Evolutionary conservation across 2,329 filamentous ascomycete species (phyloP), one percentile per base, ranked within the genome.

Genomic region (Cryphonectria radicalis): DNA sequence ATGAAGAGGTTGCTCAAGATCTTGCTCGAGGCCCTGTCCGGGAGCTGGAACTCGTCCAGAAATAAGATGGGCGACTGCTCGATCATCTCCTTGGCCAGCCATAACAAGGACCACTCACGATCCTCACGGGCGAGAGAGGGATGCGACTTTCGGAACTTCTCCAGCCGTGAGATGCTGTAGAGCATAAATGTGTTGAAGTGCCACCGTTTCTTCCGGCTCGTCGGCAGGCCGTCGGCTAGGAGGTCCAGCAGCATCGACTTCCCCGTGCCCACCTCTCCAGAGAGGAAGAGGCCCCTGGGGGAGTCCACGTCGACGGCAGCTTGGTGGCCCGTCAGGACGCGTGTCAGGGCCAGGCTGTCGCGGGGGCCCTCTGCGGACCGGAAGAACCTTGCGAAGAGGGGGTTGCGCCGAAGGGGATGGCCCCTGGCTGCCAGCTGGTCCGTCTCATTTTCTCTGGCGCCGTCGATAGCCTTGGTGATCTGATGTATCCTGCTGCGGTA

Each of bases 161-260:
- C 93, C 0, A 96, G 83, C 66, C 90, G 90, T 0, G 92, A 91
- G 63, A 95, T 86, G 0, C 89, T 90, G 74, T 95, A 90, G 11
- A 95, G 84, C 92, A 96, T 96, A 76, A 96, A 96, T 0, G 92
- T 94, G 78, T 93, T 94, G 81, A 94, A 96, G 78, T 95, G 93
- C 90, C 91, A 94, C 72, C 92, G 84, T 75, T 87, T 85, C 82
- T 95, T 95, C 76, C 90, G 90, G 62, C 85, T 83, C 22, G 89
- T 94, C 1, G 93, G 93, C 4, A 96, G 81, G 66, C 91, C 92
- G 67, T 94, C 91, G 19, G 92, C 92, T n/a, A 96, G 88, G 0
- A 96, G 82, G 76, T 95, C 93, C 19, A 95, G 86, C n/a, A 96
- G 86, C 92, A 96, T 94, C 6, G 90, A 92, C 79, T 96, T 96